Conservation (phyloP, 768 basidiomycete genomes). For the Megacollybia marginata region DNA sequence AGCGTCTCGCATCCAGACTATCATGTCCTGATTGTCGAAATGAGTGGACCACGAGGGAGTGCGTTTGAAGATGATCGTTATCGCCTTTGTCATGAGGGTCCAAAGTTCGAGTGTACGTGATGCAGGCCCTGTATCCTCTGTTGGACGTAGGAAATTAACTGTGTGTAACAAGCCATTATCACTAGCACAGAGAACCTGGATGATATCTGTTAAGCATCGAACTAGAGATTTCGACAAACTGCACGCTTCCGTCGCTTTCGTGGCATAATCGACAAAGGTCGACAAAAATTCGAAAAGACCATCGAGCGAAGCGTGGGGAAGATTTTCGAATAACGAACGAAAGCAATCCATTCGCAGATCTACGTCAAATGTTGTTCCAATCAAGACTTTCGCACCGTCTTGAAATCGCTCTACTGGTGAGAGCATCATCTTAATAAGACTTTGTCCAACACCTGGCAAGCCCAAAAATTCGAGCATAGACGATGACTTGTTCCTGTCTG, state of each 20-base stretch:
- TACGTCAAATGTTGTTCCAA: slow-evolving; percentile 83
- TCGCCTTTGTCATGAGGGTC: slow-evolving; percentile 71
- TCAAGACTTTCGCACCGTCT: slow-evolving; percentile 67
- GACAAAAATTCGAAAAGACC: slow-evolving; percentile 66
- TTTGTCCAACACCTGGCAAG: slow-evolving; percentile 46
- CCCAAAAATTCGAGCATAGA: slow-evolving; percentile 48
- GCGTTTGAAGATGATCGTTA: slow-evolving; percentile 78
- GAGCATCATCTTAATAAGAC: slow-evolving; percentile 63
- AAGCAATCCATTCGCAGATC: slow-evolving; percentile 87
- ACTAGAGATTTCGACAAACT: slow-evolving; percentile 86
- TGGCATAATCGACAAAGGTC: slow-evolving; percentile 57
- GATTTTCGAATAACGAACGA: slow-evolving; percentile 63
- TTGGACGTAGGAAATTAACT: slow-evolving; percentile 37
- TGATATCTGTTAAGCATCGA: slow-evolving; percentile 85
- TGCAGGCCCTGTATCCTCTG: slow-evolving; percentile 37
- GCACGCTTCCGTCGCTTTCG: slow-evolving; percentile 75
- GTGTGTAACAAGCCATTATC: slow-evolving; percentile 66
- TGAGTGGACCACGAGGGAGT: slow-evolving; percentile 78
- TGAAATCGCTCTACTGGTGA: slow-evolving; percentile 78
- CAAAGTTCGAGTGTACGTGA: slow-evolving; percentile 65
- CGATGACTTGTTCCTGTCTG: slow-evolving; percentile 51
- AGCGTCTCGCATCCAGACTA: slow-evolving; percentile 97
- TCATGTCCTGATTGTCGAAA: slow-evolving; percentile 80
- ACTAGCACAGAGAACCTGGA: slow-evolving; percentile 77
- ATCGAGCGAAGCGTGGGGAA: slow-evolving; percentile 57